These are phyloP conservation scores for Endoconidiophora laricicola DNA, from an alignment of 2,329 filamentous ascomycete genomes.

Conservation along the genomic window DNA sequence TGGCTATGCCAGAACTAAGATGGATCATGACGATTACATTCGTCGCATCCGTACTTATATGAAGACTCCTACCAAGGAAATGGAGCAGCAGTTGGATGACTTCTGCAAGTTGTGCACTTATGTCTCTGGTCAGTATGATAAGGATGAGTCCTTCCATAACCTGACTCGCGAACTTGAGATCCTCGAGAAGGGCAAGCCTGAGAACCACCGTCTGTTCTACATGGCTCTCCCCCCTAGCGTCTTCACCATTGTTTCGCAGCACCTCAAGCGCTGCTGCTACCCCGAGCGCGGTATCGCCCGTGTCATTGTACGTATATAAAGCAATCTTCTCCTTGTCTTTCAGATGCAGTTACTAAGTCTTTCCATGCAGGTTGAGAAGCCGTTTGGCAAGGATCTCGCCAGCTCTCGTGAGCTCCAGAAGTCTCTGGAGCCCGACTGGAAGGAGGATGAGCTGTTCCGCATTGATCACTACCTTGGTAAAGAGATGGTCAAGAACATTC, in stretches of 20 bases:
- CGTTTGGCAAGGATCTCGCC: slow-evolving; percentile 89
- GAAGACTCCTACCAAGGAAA: slow-evolving; percentile 94
- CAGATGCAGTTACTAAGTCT: slow-evolving; percentile 15
- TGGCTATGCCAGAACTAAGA: slow-evolving; percentile 98
- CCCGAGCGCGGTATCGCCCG: slow-evolving; percentile 77
- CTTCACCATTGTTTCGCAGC: slow-evolving; percentile 94
- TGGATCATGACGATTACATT: slow-evolving; percentile 93
- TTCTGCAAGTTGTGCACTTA: slow-evolving; percentile 85
- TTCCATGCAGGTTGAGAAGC: slow-evolving; percentile 71
- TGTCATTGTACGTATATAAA: slow-evolving; percentile 57
- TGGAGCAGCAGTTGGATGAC: slow-evolving; percentile 84
- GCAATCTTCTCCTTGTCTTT: slow-evolving; percentile 13
- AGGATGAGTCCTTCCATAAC: slow-evolving; percentile 81
- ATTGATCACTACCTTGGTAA: slow-evolving; percentile 99
- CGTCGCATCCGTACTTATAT: slow-evolving; percentile 94
- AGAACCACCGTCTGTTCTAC: slow-evolving; percentile 92
- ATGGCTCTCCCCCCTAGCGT: slow-evolving; percentile 97
- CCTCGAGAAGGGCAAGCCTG: slow-evolving; percentile 64
- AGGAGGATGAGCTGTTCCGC: slow-evolving; percentile 95
- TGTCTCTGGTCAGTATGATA: slow-evolving; percentile 92
- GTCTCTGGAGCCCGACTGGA: slow-evolving; percentile 93
- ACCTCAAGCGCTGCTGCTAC: slow-evolving; percentile 95
- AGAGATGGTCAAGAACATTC: slow-evolving; percentile 99
- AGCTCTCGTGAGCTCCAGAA: slow-evolving; percentile 91
- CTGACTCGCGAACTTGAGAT: slow-evolving; percentile 75